Conservation (phyloP, 2,329 filamentous ascomycete species). For the Pseudovirgaria hyperparasitica region DNA sequence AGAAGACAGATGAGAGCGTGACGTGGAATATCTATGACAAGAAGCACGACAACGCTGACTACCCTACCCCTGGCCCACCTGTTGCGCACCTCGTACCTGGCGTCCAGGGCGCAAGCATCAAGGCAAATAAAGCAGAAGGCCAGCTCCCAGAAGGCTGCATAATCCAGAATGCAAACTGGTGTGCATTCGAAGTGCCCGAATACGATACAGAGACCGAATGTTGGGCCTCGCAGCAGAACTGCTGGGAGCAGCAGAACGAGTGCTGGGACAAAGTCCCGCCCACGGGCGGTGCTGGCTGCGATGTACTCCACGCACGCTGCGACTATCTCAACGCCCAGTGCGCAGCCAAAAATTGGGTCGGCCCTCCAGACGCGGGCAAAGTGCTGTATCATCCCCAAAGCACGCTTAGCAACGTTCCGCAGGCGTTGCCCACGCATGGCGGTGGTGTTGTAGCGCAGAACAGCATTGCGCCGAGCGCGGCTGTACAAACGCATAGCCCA, state of each 20-base stretch:
- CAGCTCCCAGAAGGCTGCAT: slow-evolving; percentile 44
- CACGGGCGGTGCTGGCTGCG: slow-evolving; percentile 47
- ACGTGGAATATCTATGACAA: slow-evolving; percentile 50
- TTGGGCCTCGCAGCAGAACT: slow-evolving; percentile 35
- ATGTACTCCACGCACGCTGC: slow-evolving; percentile 52
- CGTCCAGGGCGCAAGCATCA: slow-evolving; percentile 6
- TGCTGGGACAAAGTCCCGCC: slow-evolving; percentile 50
- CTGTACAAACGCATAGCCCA: too few relatives aligned
- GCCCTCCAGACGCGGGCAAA: slow-evolving; percentile 31
- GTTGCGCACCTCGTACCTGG: slow-evolving; percentile 35
- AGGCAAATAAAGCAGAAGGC: slow-evolving; percentile 32
- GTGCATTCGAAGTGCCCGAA: slow-evolving; percentile 44
- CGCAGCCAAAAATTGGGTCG: slow-evolving; percentile 26
- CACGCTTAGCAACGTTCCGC: too few relatives aligned
- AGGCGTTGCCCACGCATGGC: too few relatives aligned
- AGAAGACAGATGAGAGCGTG: slow-evolving; percentile 40
- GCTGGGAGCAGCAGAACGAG: slow-evolving; percentile 43
- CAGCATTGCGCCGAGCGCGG: too few relatives aligned
- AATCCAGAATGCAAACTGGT: slow-evolving; percentile 61
- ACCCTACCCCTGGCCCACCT: slow-evolving; percentile 44
- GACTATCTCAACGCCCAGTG: slow-evolving; percentile 28
- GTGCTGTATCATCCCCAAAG: slow-evolving; percentile 21
- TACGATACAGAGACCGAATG: slow-evolving; percentile 47
- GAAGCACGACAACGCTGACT: slow-evolving; percentile 28
- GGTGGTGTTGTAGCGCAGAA: too few relatives aligned